Evolutionary conservation across 345 rosid genomes (phyloP), one percentile per base, ranked within the genome.

Genomic region (Camelina hispida): DNA sequence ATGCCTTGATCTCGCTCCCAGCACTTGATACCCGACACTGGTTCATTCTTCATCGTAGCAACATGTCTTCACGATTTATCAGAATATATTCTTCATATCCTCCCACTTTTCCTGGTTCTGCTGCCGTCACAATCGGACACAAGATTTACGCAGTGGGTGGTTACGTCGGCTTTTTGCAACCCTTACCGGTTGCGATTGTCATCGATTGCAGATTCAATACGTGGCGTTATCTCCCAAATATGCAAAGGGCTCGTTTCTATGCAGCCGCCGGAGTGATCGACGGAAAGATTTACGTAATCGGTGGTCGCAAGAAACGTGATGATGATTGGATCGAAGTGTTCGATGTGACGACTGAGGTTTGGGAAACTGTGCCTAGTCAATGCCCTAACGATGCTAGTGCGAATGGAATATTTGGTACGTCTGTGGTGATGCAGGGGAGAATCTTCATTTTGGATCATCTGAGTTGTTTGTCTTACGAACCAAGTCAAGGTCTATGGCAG

Each of bases 211-310:
- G 28, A 4, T 16, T 16, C 4, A 40, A 50, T 57, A 66, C 59
- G 59, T 17, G 5, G 18, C 1, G 4, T 7, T 11, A 2, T 11
- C 61, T 67, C 50, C 59, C 10, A 22, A 3, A 7, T 23, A 52
- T 52, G 61, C 7, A 4, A 5, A 42, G 44, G 22, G 15, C 2
- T 35, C 71, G 71, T 4, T 13, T 3, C 32, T 6, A 12, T 3
- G 47, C 71, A 18, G 32, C 71, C 14, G 47, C 73, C 3, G 60
- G 61, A 54, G 35, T 67, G 0, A 67, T 52, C 7, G 47, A 52
- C 60, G 37, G 71, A 23, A 52, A 52, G n/a, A 67, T 67, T 5
- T 67, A 52, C 2, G 71, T 66, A 3, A 20, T 51, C 34, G 71
- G 71, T 18, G 71, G 63, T 2, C 16, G 72, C 62, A 0, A 1